Base-by-base conservation (phyloP, 1,139 yeast species). In the Chernovozyma aurita region DNA sequence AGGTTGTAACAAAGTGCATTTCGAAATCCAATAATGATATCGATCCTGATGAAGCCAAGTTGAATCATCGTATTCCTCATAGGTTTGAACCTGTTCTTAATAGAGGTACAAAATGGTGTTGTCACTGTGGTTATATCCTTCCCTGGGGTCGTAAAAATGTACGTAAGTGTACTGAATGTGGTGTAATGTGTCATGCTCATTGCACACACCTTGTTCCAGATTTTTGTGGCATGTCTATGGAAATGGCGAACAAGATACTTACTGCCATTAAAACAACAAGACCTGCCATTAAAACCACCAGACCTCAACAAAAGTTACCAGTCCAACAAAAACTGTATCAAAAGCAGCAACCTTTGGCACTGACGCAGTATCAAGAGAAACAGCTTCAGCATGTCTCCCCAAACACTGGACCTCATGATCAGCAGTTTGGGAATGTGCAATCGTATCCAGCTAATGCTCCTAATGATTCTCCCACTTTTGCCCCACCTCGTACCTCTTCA, bases 151-250 rank as follows among this genome's bases (percentile, higher is more conserved):
- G 82, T 52, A 88, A 87, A 61, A 88, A 85, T 53, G 95, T 88
- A n/a, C 76, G 96, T 36, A 92, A 88, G 57, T 92, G 98, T 71
- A 69, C 83, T 7, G 98, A 92, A 53, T 92, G 98, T 76, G 95
- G 95, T 29, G 78, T 88, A 21, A 86, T 90, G 81, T 90, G 96
- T 53, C 98, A 92, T 57, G 77, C 95, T 4, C 80, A 80, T 36
- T 92, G 98, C 66, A 84, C 94, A 7, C 97, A 88, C 55, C 70
- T 90, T 54, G 97, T 92, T 18, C 98, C 98, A 2, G 97, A 92
- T 56, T 85, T 92, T 59, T 92, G 98, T 67, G 98, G 98, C 41
- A 90, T 92, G 95, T 78, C 96, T 1, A 87, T 92, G 90, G 96
- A 88, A 53, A 86, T 85, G 78, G 97, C 97, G 3, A 88, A 87